Base-by-base conservation (phyloP, 2,329 filamentous ascomycete genomes). In the Stagonosporopsis vannaccii region DNA sequence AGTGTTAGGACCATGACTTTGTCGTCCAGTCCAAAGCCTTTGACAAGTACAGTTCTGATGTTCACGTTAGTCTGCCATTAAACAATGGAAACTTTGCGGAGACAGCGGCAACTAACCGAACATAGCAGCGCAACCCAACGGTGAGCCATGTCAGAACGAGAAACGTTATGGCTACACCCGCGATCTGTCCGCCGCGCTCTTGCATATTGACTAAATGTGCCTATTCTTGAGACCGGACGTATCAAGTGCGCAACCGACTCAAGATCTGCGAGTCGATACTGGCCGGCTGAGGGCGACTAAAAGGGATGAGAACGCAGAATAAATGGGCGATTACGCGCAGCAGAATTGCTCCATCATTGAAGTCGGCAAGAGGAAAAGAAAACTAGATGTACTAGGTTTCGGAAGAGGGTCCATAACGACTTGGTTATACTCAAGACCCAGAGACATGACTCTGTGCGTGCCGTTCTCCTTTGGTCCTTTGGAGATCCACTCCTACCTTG, bases 11-110 rank as follows among this genome's bases (percentile, higher is more conserved):
- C 53, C 75, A 79, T 78, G 11, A 70, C 67, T 60, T 72, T 72
- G 66, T 79, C 77, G 62, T 79, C 77, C 23, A 64, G 40, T 11
- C 77, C 76, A 51, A 78, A 77, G 6, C 67, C 69, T 46, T 74
- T 73, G 17, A 79, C 68, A 62, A 78, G 67, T 30, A 59, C 56
- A 5, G 57, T 63, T 43, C 67, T 70, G 50, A 35, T 28, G 36
- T 37, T 46, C 23, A 26, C 6, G n/a, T 37, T 40, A 42, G 55
- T 56, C 41, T 62, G 36, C 32, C 23, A n/a, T n/a, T 32, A n/a
- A 50, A 44, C 12, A n/a, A 17, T 30, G 40, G 45, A 50, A 50
- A 30, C 36, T 30, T 50, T 23, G 9, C 36, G 49, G 35, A n/a
- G 12, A 48, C 28, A 53, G 28, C 30, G 35, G 39, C 32, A 40